These are phyloP conservation scores for Capsella rubella DNA, from an alignment of 441 rosid species.

Conservation along the genomic window DNA sequence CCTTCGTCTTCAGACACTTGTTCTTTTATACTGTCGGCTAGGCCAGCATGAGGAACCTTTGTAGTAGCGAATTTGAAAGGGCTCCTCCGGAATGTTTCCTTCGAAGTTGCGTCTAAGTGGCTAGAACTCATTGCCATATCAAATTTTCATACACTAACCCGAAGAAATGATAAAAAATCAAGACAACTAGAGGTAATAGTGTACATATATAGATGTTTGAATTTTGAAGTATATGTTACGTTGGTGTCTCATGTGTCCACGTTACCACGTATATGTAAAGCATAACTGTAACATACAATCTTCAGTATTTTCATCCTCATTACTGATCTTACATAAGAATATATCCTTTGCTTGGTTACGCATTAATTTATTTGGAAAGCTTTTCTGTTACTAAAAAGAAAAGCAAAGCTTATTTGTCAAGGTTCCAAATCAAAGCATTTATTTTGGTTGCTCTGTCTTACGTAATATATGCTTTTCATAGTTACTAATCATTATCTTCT, in stretches of 20 bases:
- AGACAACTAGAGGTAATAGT: neutral
- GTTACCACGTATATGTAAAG: neutral
- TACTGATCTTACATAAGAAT: constrained; percentile 12
- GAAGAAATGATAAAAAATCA: neutral
- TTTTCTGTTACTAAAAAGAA: constrained; percentile 5
- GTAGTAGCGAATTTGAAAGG: constrained; percentile 46
- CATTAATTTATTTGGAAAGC: constrained; percentile 16
- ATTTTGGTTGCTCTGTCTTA: too few species aligned
- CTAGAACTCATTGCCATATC: constrained; percentile 32
- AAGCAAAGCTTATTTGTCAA: constrained; percentile 5
- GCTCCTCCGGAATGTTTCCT: constrained; percentile 34
- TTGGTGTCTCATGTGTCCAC: too few species aligned
- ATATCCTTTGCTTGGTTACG: constrained; percentile 41
- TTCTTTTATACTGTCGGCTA: constrained; percentile 37
- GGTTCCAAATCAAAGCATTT: too few species aligned
- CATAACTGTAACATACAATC: constrained; percentile 24
- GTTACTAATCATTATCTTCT: too few species aligned
- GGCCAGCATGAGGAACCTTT: constrained; percentile 38
- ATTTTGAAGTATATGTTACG: too few species aligned
- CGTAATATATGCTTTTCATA: too few species aligned
- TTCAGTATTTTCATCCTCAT: constrained; percentile 1
- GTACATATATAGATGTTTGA: too few species aligned
- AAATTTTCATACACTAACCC: neutral
- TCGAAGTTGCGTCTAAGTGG: constrained; percentile 23
- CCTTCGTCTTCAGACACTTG: constrained; percentile 30